Evolutionary conservation across 768 basidiomycete genomes (phyloP).

Genomic region (Pulveroboletus sp.): DNA sequence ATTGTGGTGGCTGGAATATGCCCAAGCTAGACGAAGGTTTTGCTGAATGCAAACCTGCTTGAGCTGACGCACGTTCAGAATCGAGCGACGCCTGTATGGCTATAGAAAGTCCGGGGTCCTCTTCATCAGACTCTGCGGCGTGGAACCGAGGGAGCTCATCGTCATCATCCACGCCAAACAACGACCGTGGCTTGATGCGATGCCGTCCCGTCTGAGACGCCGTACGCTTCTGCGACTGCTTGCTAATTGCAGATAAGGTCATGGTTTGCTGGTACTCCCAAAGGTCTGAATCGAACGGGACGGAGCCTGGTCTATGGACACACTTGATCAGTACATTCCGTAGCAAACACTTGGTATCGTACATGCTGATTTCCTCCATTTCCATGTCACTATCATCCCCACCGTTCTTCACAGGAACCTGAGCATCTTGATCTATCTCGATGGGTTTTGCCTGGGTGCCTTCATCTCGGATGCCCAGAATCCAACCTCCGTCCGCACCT

Average conservation of each 20-base stretch:
- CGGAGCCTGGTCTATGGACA: slow-evolving; percentile 27
- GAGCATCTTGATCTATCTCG: slow-evolving; percentile 66
- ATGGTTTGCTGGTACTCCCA: slow-evolving; percentile 55
- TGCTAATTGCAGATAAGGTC: slow-evolving; percentile 56
- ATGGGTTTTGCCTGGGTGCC: slow-evolving; percentile 86
- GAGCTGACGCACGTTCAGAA: slow-evolving; percentile 3
- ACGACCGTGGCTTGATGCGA: slow-evolving; percentile 36
- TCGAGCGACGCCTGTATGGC: slow-evolving; percentile 63
- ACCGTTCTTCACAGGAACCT: slow-evolving; percentile 31
- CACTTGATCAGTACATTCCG: slow-evolving; percentile 9
- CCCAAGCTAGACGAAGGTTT: slow-evolving; percentile 6
- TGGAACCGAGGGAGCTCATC: slow-evolving; percentile 31
- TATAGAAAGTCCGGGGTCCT: slow-evolving; percentile 53
- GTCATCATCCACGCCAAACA: slow-evolving; percentile 54
- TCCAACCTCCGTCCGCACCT: slow-evolving; percentile 86
- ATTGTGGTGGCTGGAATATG: slow-evolving; percentile 4
- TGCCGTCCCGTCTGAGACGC: slow-evolving; percentile 28
- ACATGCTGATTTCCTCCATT: slow-evolving; percentile 83
- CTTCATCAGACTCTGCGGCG: slow-evolving; percentile 34
- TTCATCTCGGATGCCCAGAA: slow-evolving; percentile 84
- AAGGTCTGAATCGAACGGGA: slow-evolving; percentile 53
- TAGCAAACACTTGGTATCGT: slow-evolving; percentile 20
- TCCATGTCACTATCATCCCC: slow-evolving; percentile 54
- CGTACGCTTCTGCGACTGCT: slow-evolving; percentile 38
- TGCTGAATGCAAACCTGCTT: background rate